Evolutionary conservation across 257 asterid species (phyloP).

Genomic region (Solanum neorickii): DNA sequence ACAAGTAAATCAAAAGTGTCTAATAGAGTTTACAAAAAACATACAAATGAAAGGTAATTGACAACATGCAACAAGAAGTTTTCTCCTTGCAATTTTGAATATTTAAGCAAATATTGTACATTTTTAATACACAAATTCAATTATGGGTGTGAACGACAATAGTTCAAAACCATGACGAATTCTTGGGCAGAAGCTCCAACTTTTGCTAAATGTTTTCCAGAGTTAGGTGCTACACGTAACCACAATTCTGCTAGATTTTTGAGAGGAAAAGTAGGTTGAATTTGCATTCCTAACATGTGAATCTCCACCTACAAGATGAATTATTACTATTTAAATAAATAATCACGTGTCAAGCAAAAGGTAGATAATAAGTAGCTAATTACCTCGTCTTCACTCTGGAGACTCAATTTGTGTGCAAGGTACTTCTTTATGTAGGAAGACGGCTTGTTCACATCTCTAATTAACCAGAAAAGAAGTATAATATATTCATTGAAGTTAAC

Average conservation of each 20-base stretch:
- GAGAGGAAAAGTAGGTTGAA: not conserved
- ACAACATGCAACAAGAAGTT: not conserved
- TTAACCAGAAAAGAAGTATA: not conserved
- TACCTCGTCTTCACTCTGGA: slow-evolving; percentile 12
- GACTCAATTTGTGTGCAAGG: slow-evolving; percentile 6
- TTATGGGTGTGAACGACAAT: not conserved
- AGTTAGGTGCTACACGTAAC: not conserved
- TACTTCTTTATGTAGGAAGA: slow-evolving; percentile 2
- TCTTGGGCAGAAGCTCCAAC: slow-evolving; percentile 14
- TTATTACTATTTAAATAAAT: not conserved
- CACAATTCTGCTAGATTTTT: not conserved
- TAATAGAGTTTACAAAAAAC: not conserved
- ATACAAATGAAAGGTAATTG: not conserved
- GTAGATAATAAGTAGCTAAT: not conserved
- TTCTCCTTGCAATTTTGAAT: not conserved
- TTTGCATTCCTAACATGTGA: not conserved
- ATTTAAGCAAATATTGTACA: not conserved
- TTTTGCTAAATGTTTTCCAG: not conserved
- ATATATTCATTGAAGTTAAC: not conserved
- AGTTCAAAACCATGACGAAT: slow-evolving; percentile 9
- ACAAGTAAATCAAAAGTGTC: not conserved
- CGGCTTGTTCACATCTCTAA: slow-evolving; percentile 6
- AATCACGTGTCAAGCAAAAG: not conserved
- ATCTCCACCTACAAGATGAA: slow-evolving; percentile 8
- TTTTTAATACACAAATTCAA: not conserved